Evolutionary conservation across 768 basidiomycete species (phyloP).

Genomic region (Hypholoma sublateritium): DNA sequence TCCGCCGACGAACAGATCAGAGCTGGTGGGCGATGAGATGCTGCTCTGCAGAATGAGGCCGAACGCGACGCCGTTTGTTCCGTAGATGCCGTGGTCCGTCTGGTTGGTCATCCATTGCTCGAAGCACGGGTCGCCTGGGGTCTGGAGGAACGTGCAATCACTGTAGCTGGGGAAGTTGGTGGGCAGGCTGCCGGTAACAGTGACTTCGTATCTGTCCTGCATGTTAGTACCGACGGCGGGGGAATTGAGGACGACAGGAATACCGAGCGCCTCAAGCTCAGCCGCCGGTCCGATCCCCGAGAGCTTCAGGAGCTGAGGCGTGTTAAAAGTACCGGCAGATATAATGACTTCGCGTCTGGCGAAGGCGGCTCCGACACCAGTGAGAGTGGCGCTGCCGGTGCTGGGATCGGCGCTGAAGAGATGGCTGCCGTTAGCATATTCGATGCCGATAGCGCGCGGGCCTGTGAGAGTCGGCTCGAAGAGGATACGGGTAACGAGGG

Average conservation of each 20-base stretch:
- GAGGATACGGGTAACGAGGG: background rate
- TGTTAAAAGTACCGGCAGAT: background rate
- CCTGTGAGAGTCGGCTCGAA: background rate
- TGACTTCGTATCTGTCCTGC: constrained; percentile 5
- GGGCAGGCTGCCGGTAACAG: background rate
- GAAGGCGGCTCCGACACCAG: background rate
- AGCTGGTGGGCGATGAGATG: background rate
- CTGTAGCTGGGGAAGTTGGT: background rate
- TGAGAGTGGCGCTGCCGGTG: background rate
- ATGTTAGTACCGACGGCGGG: constrained; percentile 3
- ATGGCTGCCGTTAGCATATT: background rate
- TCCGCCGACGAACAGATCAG: constrained; percentile 3
- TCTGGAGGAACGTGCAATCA: constrained; percentile 4
- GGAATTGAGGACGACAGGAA: background rate
- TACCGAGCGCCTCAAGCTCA: background rate
- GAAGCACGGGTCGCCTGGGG: constrained; percentile 6
- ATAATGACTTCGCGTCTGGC: constrained; percentile 3
- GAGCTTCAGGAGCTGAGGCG: constrained; percentile 2
- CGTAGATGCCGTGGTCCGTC: constrained; percentile 7
- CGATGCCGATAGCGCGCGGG: background rate
- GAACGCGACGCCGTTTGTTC: constrained; percentile 6
- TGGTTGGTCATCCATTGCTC: constrained; percentile 4
- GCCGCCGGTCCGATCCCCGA: constrained; percentile 1
- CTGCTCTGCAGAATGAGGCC: constrained; percentile 6
- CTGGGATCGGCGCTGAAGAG: background rate